Evolutionary conservation across 805 yeast genomes (phyloP).

Genomic region (Cyberlindnera japonica): DNA sequence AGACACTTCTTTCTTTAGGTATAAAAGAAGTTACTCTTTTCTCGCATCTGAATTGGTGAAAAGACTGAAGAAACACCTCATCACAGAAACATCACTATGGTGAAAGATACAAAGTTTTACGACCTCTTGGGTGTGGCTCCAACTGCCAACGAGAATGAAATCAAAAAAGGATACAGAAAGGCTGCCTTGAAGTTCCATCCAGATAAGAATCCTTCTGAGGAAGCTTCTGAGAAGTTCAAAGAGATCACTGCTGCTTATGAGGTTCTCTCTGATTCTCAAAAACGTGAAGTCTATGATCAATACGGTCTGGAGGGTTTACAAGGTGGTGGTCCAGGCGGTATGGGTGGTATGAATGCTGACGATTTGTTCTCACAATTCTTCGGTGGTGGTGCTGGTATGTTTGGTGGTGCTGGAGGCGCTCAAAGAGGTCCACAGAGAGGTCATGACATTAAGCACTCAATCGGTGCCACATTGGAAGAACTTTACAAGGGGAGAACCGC

Average conservation of each 20-base stretch:
- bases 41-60: no score
- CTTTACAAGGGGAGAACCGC: slow-evolving; percentile 91
- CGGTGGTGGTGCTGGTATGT: slow-evolving; percentile 66
- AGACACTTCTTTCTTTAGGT: no score
- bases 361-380: slow-evolving; percentile 80
- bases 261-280: slow-evolving; percentile 79
- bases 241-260: slow-evolving; percentile 88
- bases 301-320: slow-evolving; percentile 91
- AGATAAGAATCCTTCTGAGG: slow-evolving; percentile 78
- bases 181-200: slow-evolving; percentile 81
- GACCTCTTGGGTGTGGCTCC: slow-evolving; percentile 71
- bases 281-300: slow-evolving; percentile 84
- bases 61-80: no score
- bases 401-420: slow-evolving; percentile 54
- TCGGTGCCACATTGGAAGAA: slow-evolving; percentile 86
- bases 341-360: slow-evolving; percentile 66
- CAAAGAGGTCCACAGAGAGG: slow-evolving; percentile 86
- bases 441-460: slow-evolving; percentile 85
- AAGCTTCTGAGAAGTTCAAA: slow-evolving; percentile 94
- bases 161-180: slow-evolving; percentile 79
- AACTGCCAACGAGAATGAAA: slow-evolving; percentile 63
- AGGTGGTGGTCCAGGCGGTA: slow-evolving; percentile 73
- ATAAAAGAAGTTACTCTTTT: no score
- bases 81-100: slow-evolving; percentile 44
- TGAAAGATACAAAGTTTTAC: slow-evolving; percentile 74